These are phyloP conservation scores for Saccharomyces hybrid DNA, from an alignment of 1,139 yeast genomes.

Conservation along the genomic window DNA sequence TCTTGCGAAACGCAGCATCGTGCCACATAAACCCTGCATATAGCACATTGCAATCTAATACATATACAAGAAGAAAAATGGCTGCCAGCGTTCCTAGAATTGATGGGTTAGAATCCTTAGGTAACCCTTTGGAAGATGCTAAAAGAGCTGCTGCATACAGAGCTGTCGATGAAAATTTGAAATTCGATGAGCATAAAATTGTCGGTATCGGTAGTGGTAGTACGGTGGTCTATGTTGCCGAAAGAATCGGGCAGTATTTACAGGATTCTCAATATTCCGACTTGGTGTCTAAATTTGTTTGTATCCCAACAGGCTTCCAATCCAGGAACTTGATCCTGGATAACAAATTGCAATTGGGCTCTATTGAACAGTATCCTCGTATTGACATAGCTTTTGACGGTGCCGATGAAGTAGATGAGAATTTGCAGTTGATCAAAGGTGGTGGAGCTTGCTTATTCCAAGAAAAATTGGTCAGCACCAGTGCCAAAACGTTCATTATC, in stretches of 20 bases:
- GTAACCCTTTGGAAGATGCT: conserved; percentile 35
- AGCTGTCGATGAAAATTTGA: conserved; percentile 84
- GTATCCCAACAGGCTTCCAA: conserved; percentile 96
- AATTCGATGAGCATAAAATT: conserved; percentile 56
- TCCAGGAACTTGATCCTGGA: conserved; percentile 76
- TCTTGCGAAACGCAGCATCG: background rate
- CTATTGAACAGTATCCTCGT: conserved; percentile 71
- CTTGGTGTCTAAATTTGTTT: conserved; percentile 49
- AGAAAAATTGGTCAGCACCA: conserved; percentile 85
- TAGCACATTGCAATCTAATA: background rate
- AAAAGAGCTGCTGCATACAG: conserved; percentile 82
- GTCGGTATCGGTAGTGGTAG: conserved; percentile 96
- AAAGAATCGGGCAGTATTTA: conserved; percentile 57
- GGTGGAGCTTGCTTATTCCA: conserved; percentile 98
- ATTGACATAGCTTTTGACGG: conserved; percentile 96
- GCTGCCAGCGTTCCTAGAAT: conserved; percentile 10
- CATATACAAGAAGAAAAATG: background rate
- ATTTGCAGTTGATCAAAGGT: conserved; percentile 85
- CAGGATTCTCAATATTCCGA: conserved; percentile 33
- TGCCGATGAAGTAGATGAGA: conserved; percentile 88
- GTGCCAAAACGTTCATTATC: conserved; percentile 67
- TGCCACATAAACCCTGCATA: background rate
- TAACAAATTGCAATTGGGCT: conserved; percentile 71
- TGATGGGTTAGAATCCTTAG: conserved; percentile 21
- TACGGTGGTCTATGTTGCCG: conserved; percentile 93